Evolutionary conservation across 2,329 filamentous ascomycete genomes (phyloP), one percentile per base, ranked within the genome.

Genomic region (Fusarium nodosum): DNA sequence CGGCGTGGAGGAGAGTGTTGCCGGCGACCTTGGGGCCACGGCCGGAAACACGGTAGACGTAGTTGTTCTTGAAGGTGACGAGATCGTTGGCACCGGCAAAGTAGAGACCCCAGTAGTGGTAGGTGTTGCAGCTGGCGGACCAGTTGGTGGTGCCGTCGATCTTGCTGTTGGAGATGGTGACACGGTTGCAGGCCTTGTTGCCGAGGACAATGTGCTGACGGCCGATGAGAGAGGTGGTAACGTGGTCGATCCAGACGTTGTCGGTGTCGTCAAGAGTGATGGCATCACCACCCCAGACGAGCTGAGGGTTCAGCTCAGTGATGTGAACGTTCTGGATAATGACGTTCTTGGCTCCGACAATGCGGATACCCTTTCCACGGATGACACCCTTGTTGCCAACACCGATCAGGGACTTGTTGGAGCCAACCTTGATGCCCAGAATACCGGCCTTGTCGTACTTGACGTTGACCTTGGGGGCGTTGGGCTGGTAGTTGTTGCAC

Each of bases 161-260:
- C 74, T 87, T 84, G 78, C 75, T 82, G 83, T 90, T 89, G 70
- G 87, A 86, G 75, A 90, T 84, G 30, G 86, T 88, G 22, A 90
- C 84, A 45, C 85, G 85, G 75, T 82, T 83, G 71, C 82, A 84
- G 52, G 85, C 82, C 5, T 76, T 73, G 74, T 82, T 84, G 63
- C 88, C 87, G 51, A 87, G 82, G 51, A 89, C 87, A 51, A 88
- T 85, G 80, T 88, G 85, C 77, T 89, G 87, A 45, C 87, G 86
- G 55, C 85, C 86, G 68, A 88, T 85, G 45, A 85, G 82, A 53
- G 86, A 86, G 51, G 85, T 86, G 78, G 86, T 85, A 65, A 85
- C 82, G 68, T 86, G 84, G 76, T 86, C 84, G 64, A 86, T 82
- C 84, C 85, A 86, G 72, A 84, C 70, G 34, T 81, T 65, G 65